A percentile compares a stretch with the other conserved stretches of the same genome.
Evolutionary conservation across 345 rosid species (phyloP).

Genomic region (Populus pruinosa): DNA sequence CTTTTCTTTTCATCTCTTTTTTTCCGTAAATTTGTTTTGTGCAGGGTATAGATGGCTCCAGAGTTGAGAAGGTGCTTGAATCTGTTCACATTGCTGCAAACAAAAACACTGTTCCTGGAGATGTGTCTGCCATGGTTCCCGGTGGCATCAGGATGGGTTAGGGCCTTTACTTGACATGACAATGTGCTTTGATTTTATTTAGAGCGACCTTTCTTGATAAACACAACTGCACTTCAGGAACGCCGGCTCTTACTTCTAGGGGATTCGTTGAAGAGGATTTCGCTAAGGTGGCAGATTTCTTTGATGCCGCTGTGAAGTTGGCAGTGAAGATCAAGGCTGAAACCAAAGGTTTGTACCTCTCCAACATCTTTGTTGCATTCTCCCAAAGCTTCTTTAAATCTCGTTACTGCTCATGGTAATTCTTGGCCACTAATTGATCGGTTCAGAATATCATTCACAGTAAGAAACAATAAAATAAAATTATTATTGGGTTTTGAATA

Average conservation of each 20-base stretch:
- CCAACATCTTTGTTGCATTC: background rate
- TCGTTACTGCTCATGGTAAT: background rate
- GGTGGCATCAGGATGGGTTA: constrained; percentile 99
- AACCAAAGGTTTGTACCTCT: constrained; percentile 56
- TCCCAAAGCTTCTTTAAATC: background rate
- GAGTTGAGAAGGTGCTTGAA: constrained; percentile 98
- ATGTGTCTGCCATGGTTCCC: constrained; percentile 99
- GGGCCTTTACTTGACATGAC: constrained; percentile 3
- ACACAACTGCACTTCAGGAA: constrained; percentile 48
- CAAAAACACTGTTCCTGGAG: constrained; percentile 99
- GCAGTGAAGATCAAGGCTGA: constrained; percentile 82
- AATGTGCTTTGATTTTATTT: background rate
- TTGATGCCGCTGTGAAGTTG: constrained; percentile 73
- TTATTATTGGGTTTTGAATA: too few species aligned
- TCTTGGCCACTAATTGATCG: background rate
- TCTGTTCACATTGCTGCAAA: constrained; percentile 97
- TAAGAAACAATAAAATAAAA: too few species aligned
- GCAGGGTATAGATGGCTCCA: constrained; percentile 92
- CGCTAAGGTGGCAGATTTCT: constrained; percentile 82
- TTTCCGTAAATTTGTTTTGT: background rate
- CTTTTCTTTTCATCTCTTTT: background rate
- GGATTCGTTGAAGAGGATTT: constrained; percentile 91
- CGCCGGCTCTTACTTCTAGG: constrained; percentile 96
- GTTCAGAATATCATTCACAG: too few species aligned
- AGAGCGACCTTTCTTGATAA: constrained; percentile 12